Evolutionary conservation across 2,329 filamentous ascomycete genomes (phyloP), one percentile per base, ranked within the genome.

Genomic region (Fusarium protoensiforme): DNA sequence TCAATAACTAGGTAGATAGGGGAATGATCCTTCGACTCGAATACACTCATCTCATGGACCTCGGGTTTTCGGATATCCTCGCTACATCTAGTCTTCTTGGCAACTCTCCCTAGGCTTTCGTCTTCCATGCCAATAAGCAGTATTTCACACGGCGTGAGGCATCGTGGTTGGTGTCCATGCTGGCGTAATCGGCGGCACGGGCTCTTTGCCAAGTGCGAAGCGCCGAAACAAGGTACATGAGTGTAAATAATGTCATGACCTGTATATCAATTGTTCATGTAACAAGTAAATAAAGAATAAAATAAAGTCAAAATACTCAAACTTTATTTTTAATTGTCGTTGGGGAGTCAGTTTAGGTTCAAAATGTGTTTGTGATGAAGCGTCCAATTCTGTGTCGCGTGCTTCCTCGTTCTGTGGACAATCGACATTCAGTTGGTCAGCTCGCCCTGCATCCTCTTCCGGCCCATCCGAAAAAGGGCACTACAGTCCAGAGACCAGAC

Each of bases 341-440:
- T 35, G 29, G 7, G n/a, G 31, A 51, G 24, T 51, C 16, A 13
- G n/a, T 51, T 48, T 27, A 48, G 22, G 43, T 33, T 54, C n/a
- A 29, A 31, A 14, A 56, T 16, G n/a, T 56, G 10, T 20, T 18
- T 57, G 36, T 33, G 41, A 61, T n/a, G 18, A 48, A 38, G 61
- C 13, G 27, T n/a, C 48, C 66, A 73, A 66, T 71, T 53, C 41
- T 58, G 22, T 77, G 73, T 77, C 71, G 75, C 57, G 71, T 74
- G 68, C 57, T 58, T 59, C 33, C 22, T 64, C 16, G 31, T 38
- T 59, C 66, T 51, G 68, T 63, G 65, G 56, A 66, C 65, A 73
- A 68, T 77, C 73, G 65, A 71, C 59, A 68, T 63, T 59, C 63
- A 67, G 54, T 74, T 75, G 70, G 64, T 73, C 71, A 67, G 66